These are phyloP conservation scores for Paradendryphiella salina DNA, from an alignment of 2,329 filamentous ascomycete genomes.

Conservation along the genomic window DNA sequence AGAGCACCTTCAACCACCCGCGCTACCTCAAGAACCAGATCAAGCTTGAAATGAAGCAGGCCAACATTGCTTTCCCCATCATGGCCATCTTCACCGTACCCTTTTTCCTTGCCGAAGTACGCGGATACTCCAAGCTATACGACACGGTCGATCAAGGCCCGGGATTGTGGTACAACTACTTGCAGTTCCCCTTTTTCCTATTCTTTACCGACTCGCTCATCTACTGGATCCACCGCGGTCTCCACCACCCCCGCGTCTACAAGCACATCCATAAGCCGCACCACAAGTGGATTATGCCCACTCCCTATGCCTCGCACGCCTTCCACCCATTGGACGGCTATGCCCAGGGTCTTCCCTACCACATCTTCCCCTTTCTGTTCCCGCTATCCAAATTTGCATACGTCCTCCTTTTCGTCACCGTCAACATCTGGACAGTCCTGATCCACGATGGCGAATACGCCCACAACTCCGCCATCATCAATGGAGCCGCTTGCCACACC, in stretches of 20 bases:
- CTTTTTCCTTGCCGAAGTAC: constrained; percentile 80
- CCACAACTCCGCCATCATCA: constrained; percentile 86
- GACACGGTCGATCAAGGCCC: constrained; percentile 76
- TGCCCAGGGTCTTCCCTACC: constrained; percentile 86
- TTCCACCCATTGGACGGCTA: constrained; percentile 95
- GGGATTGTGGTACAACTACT: constrained; percentile 73
- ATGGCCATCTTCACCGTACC: constrained; percentile 83
- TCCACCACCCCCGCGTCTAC: constrained; percentile 81
- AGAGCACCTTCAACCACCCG: constrained; percentile 83
- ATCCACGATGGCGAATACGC: constrained; percentile 96
- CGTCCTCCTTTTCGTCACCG: constrained; percentile 81
- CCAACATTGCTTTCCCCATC: constrained; percentile 73
- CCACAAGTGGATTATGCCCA: constrained; percentile 99
- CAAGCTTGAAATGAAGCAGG: constrained; percentile 79
- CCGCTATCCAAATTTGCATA: constrained; percentile 90
- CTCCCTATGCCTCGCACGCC: constrained; percentile 86
- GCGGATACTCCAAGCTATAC: constrained; percentile 85
- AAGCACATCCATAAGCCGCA: constrained; percentile 93
- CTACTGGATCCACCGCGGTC: constrained; percentile 86
- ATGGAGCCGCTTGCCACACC: constrained; percentile 91
- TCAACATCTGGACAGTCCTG: constrained; percentile 96
- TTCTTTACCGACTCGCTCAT: constrained; percentile 87
- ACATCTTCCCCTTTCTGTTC: constrained; percentile 89
- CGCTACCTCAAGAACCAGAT: constrained; percentile 96
- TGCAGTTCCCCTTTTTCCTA: constrained; percentile 88